A percentile compares a stretch with the other conserved stretches of the same genome.
These are phyloP conservation scores for Lachancea waltii DNA, from an alignment of 805 yeast genomes.

Conservation along the genomic window DNA sequence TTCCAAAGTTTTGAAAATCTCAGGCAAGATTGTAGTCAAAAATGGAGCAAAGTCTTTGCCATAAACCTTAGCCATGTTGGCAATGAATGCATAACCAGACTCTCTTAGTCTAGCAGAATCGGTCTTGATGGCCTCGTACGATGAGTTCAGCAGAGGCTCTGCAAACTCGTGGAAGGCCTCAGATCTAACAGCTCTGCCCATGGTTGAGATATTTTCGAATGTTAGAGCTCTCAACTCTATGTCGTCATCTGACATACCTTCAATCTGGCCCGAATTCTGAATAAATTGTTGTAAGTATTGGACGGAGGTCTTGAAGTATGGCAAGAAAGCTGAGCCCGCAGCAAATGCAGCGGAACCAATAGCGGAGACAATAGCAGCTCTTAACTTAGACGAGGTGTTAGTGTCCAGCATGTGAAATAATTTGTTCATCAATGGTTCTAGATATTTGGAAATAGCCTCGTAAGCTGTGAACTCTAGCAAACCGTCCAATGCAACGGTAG, in stretches of 20 bases:
- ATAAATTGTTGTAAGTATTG: constrained; percentile 77
- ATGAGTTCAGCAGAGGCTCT: constrained; percentile 81
- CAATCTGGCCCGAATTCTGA: constrained; percentile 56
- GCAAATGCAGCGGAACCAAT: constrained; percentile 97
- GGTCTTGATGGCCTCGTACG: constrained; percentile 69
- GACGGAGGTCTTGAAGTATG: constrained; percentile 79
- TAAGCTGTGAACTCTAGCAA: constrained; percentile 85
- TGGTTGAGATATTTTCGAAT: constrained; percentile 86
- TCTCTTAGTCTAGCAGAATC: constrained; percentile 85
- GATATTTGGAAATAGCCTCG: constrained; percentile 73
- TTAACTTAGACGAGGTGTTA: constrained; percentile 65
- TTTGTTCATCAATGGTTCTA: constrained; percentile 86
- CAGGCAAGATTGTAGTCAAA: constrained; percentile 76
- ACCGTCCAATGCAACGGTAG: constrained; percentile 87
- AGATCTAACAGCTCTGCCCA: constrained; percentile 96
- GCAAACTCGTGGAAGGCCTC: constrained; percentile 82
- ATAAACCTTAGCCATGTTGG: constrained; percentile 91
- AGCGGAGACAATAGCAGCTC: constrained; percentile 82
- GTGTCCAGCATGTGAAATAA: constrained; percentile 74
- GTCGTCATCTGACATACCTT: constrained; percentile 81
- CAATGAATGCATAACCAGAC: constrained; percentile 87
- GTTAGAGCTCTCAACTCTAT: constrained; percentile 87
- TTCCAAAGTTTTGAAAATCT: constrained; percentile 72
- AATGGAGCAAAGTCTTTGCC: constrained; percentile 85
- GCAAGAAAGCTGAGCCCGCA: constrained; percentile 79